A percentile compares a stretch with the other conserved stretches of the same genome.
Evolutionary conservation across 2,329 filamentous ascomycete genomes (phyloP).

Genomic region (Didymella pinodella): DNA sequence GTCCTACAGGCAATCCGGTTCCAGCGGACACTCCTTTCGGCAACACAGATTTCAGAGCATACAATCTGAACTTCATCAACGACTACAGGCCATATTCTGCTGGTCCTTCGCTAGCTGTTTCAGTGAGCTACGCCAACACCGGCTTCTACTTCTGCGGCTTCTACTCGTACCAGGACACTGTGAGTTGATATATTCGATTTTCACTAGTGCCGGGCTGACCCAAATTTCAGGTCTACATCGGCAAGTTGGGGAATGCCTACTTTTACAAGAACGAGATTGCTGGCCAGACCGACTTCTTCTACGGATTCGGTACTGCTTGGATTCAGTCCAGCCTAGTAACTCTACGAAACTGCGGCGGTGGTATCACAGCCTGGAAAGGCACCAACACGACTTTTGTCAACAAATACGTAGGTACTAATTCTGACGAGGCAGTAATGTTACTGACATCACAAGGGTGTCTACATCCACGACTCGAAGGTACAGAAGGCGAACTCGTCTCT

Average conservation of each 20-base stretch:
- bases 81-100: conserved; percentile 61
- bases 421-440: background rate
- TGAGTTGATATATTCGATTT: conserved; percentile 36
- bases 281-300: conserved; percentile 73
- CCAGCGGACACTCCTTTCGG: conserved; percentile 69
- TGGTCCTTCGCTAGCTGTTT: conserved; percentile 68
- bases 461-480: conserved; percentile 65
- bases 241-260: conserved; percentile 72
- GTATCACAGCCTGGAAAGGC: conserved; percentile 74
- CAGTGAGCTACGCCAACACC: conserved; percentile 68
- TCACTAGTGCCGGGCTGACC: background rate
- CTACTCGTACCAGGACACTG: conserved; percentile 73
- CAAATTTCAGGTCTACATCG: conserved; percentile 58
- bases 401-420: conserved; percentile 57
- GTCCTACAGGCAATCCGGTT: conserved; percentile 68
- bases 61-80: conserved; percentile 73
- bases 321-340: conserved; percentile 63
- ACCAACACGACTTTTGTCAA: conserved; percentile 71
- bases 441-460: conserved; percentile 58
- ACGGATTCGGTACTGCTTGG: conserved; percentile 72
- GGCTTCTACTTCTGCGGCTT: conserved; percentile 73
- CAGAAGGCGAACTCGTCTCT: conserved; percentile 62
- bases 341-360: conserved; percentile 69
- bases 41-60: conserved; percentile 68
- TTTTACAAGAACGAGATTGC: conserved; percentile 68